phyloP scores from a whole-genome alignment of 2,329 filamentous ascomycete species.

The Colletotrichum sp. region DNA sequence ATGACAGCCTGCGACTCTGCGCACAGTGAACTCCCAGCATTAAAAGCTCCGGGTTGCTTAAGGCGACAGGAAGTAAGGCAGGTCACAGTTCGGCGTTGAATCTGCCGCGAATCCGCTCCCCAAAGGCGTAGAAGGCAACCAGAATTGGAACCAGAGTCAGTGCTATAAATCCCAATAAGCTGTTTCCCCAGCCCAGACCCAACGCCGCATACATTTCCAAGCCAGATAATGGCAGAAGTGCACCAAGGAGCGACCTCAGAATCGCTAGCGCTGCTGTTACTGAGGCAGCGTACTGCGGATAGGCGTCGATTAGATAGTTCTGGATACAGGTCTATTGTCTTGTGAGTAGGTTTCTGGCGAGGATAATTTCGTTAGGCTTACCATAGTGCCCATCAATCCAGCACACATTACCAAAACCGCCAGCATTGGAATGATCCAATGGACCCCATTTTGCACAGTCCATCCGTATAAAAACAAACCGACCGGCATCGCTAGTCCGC shows the following conservation, averaged over 20 bases:
- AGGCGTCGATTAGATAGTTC: neutral
- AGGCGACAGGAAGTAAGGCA: neutral
- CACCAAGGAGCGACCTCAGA: neutral
- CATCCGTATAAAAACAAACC: neutral
- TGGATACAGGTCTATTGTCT: neutral
- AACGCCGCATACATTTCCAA: neutral
- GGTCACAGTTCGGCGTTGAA: neutral
- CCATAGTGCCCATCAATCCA: neutral
- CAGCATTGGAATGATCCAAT: neutral
- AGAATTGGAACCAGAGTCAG: neutral
- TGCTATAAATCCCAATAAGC: neutral
- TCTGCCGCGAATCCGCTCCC: neutral
- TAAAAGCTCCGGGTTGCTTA: neutral
- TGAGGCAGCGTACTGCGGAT: neutral
- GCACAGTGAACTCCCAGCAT: rapidly evolving
- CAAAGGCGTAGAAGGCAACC: neutral
- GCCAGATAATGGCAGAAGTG: neutral
- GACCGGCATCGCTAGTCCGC: neutral
- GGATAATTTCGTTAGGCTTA: neutral
- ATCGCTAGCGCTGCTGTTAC: neutral
- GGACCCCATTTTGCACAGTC: neutral
- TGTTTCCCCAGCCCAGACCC: neutral
- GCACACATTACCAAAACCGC: neutral
- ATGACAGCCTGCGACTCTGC: neutral
- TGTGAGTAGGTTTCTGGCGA: neutral